Evolutionary conservation across 1,284 basidiomycete species (phyloP).

Genomic region (Cryptococcus sp.): DNA sequence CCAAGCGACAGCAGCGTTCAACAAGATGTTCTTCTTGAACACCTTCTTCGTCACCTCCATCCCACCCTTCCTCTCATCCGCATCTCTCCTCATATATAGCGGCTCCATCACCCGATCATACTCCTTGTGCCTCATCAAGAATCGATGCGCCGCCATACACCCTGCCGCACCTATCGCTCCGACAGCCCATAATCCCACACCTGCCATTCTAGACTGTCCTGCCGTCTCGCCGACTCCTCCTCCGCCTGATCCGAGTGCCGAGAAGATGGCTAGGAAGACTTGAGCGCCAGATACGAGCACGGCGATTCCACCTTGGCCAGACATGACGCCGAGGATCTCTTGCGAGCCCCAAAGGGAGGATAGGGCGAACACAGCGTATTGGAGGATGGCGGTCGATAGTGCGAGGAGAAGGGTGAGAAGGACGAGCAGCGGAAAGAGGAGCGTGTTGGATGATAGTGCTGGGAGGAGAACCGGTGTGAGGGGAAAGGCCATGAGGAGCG

Average conservation of each 20-base stretch:
- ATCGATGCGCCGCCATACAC: slow-evolving; percentile 27
- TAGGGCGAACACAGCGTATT: slow-evolving; percentile 42
- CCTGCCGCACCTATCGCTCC: slow-evolving; percentile 21
- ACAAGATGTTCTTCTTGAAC: slow-evolving; percentile 57
- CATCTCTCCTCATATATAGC: slow-evolving; percentile 9
- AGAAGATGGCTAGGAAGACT: slow-evolving; percentile 33
- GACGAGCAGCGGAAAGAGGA: slow-evolving; percentile 32
- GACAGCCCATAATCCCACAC: slow-evolving; percentile 40
- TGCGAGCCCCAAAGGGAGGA: slow-evolving; percentile 35
- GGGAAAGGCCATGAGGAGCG: slow-evolving; percentile 34
- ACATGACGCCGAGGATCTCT: slow-evolving; percentile 44
- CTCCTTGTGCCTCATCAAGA: slow-evolving; percentile 25
- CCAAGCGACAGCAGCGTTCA: slow-evolving; percentile 67
- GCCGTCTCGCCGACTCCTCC: neutral
- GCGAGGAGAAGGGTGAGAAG: slow-evolving; percentile 32
- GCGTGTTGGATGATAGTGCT: slow-evolving; percentile 17
- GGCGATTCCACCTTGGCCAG: slow-evolving; percentile 46
- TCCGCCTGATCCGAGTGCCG: slow-evolving; percentile 6
- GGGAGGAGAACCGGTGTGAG: slow-evolving; percentile 36
- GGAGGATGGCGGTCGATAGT: slow-evolving; percentile 38
- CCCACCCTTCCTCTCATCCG: slow-evolving; percentile 7
- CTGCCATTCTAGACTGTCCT: slow-evolving; percentile 21
- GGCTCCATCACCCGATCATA: slow-evolving; percentile 20
- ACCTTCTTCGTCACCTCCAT: slow-evolving; percentile 24
- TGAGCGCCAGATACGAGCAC: slow-evolving; percentile 42